Percentiles rank a stretch among this genome's conserved stretches.
phyloP scores from a whole-genome alignment of 805 yeast genomes.

The Cyberlindnera japonica region DNA sequence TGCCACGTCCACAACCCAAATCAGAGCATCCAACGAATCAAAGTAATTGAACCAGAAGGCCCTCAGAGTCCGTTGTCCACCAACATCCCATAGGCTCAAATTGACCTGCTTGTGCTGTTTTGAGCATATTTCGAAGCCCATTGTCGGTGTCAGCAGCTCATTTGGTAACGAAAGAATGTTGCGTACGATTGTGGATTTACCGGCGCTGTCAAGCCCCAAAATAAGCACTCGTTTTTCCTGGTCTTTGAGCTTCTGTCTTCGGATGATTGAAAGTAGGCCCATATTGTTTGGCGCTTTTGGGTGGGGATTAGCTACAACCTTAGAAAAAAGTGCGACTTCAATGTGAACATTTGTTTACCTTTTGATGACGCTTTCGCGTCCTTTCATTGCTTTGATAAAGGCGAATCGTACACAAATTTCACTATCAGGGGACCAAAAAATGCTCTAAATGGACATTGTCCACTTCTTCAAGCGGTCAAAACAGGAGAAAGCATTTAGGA shows the following conservation, averaged over 20 bases:
- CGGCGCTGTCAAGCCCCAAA: conserved; percentile 87
- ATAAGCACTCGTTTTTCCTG: conserved; percentile 69
- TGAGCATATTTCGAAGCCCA: conserved; percentile 83
- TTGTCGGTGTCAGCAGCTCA: conserved; percentile 70
- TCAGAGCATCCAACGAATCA: conserved; percentile 66
- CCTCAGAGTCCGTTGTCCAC: conserved; percentile 81
- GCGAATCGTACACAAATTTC: too few relatives aligned
- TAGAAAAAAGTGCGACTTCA: too few relatives aligned
- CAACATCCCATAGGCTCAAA: conserved; percentile 80
- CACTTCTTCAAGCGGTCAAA: conserved; percentile 7
- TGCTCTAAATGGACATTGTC: conserved; percentile 7
- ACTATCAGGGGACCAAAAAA: not conserved
- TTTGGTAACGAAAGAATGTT: conserved; percentile 48
- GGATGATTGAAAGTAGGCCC: conserved; percentile 79
- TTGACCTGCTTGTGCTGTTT: conserved; percentile 35
- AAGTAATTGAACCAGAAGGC: conserved; percentile 89
- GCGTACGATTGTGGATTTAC: conserved; percentile 82
- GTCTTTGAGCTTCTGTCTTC: conserved; percentile 80
- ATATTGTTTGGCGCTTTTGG: conserved; percentile 33
- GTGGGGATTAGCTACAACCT: not conserved
- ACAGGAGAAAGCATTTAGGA: not conserved
- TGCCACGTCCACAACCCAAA: conserved; percentile 82
- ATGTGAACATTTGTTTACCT: too few relatives aligned
- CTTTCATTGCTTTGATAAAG: too few relatives aligned
- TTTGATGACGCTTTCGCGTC: too few relatives aligned